Base-by-base conservation (phyloP, 192 early-diverging fungal species). In the Pilaira anomala region DNA sequence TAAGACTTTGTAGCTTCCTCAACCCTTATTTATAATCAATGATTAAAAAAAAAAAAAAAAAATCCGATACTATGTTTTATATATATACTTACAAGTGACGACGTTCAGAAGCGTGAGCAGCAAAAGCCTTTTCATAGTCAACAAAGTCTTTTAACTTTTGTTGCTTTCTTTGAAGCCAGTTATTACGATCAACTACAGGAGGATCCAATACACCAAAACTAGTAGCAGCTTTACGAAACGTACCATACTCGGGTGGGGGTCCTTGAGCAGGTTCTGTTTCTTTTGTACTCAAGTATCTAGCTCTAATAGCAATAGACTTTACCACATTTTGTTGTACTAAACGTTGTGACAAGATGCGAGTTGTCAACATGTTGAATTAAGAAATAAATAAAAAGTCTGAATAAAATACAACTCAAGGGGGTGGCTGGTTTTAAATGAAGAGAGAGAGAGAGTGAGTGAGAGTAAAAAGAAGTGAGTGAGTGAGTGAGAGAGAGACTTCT, bases 61-160 rank as follows among this genome's bases (percentile, higher is more conserved):
- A 36, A 25, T 21, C 16, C 7, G 24, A 13, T 14, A 3, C 16
- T 24, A 13, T 40, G 7, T 21, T 18, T 24, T 42, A 66, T 12
- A 25, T 21, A 12, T 29, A 18, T 11, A 62, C 76, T 68, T 70
- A 82, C 80, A 82, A 61, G 25, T 78, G 73, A 40, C 76, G 72
- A 48, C 80, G 73, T 67, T 76, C 77, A 14, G 77, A 74, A 44
- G 73, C 62, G 52, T 82, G 68, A 22, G 74, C 69, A 36, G 68
- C 68, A 62, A 71, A 64, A 7, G 68, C 78, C 46, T 75, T 82
- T 41, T 78, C 69, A 61, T 78, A 69, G 26, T 82, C 69, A 12
- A 75, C 77, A 65, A 78, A 73, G 45, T 82, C 76, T 51, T 74
- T 12, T 9, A 79, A 33, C 58, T 82, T 82, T 44, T 70, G 63